Conservation (phyloP, 345 rosid genomes). For the Firmiana major region DNA sequence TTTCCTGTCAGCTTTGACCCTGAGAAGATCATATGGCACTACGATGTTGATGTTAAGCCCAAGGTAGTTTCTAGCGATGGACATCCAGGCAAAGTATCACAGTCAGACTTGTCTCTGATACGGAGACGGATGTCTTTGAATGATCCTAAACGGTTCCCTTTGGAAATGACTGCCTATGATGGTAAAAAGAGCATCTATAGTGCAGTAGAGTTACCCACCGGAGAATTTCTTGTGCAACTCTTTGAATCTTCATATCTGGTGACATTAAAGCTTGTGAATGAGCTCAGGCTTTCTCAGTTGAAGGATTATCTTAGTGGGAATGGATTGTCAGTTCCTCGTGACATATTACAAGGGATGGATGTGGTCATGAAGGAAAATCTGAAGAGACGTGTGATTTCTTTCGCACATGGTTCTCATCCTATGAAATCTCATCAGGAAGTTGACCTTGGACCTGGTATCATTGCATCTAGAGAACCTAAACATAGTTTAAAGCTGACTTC, state of each 20-base stretch:
- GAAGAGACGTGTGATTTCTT: slow-evolving; percentile 40
- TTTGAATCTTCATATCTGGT: slow-evolving; percentile 32
- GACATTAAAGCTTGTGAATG: slow-evolving; percentile 52
- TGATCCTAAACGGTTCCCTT: slow-evolving; percentile 43
- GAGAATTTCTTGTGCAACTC: slow-evolving; percentile 39
- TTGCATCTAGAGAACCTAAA: slow-evolving; percentile 56
- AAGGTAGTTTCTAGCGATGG: slow-evolving; percentile 24
- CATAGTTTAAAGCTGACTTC: slow-evolving; percentile 65
- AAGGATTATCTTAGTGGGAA: slow-evolving; percentile 46
- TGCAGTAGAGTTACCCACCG: slow-evolving; percentile 46
- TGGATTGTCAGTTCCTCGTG: slow-evolving; percentile 42
- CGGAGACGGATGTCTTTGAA: slow-evolving; percentile 45
- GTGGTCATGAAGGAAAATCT: slow-evolving; percentile 85
- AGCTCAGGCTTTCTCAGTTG: slow-evolving; percentile 47
- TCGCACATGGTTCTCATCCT: background rate
- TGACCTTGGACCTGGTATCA: slow-evolving; percentile 55
- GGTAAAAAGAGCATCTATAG: slow-evolving; percentile 79
- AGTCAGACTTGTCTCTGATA: slow-evolving; percentile 36
- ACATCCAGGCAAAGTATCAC: slow-evolving; percentile 37
- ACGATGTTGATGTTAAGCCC: slow-evolving; percentile 62
- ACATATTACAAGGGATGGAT: slow-evolving; percentile 78
- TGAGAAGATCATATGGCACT: slow-evolving; percentile 49
- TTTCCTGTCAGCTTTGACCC: slow-evolving; percentile 51
- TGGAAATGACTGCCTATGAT: slow-evolving; percentile 62
- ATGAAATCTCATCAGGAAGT: slow-evolving; percentile 1